Evolutionary conservation across 2,329 filamentous ascomycete species (phyloP).

Genomic region (Pseudogymnoascus verrucosus): DNA sequence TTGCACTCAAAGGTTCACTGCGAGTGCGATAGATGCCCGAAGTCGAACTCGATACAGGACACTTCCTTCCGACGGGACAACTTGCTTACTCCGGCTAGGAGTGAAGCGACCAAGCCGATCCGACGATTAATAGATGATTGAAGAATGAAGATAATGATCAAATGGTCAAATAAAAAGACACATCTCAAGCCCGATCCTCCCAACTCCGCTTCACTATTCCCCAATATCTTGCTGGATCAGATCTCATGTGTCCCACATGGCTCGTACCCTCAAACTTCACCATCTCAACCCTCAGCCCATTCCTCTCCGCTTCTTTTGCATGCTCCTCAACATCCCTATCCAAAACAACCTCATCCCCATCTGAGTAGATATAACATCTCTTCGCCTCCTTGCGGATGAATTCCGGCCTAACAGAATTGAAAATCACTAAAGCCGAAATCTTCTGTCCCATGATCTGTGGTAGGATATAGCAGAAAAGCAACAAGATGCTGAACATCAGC

Average conservation of each 20-base stretch:
- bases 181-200: conserved; percentile 10
- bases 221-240: conserved; percentile 18
- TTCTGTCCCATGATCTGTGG: conserved; percentile 2
- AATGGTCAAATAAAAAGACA: not conserved
- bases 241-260: conserved; percentile 18
- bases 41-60: too few relatives aligned
- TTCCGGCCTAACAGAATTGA: conserved; percentile 9
- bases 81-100: too few relatives aligned
- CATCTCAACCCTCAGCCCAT: conserved; percentile 11
- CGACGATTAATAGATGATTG: not conserved
- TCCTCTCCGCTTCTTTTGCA: conserved; percentile 13
- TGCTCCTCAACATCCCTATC: conserved; percentile 16
- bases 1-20: too few relatives aligned
- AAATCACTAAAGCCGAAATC: not conserved
- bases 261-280: conserved; percentile 14
- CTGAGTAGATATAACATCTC: conserved; percentile 20
- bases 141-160: not conserved
- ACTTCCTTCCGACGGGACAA: too few relatives aligned
- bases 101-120: too few relatives aligned
- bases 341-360: conserved; percentile 15
- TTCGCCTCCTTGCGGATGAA: conserved; percentile 11
- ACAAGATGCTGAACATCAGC: conserved; percentile 2
- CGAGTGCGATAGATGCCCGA: too few relatives aligned
- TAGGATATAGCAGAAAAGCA: conserved; percentile 2
- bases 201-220: conserved; percentile 12